Conservation (phyloP, 2,329 filamentous ascomycete genomes). For the Colletotrichum trifolii region DNA sequence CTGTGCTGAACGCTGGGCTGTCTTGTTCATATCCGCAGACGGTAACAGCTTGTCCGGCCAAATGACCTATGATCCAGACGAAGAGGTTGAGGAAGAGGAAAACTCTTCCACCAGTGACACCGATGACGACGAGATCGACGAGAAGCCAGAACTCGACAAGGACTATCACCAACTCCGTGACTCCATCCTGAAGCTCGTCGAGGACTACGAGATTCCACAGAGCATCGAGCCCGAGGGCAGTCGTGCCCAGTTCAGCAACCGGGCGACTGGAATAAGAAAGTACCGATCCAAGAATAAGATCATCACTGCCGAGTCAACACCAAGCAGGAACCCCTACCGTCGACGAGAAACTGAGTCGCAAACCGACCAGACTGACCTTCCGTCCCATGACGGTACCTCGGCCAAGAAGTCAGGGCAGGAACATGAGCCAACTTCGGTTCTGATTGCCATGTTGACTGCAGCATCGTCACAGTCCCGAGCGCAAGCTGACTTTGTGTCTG, state of each 20-base stretch:
- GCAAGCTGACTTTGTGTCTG: conserved; percentile 84
- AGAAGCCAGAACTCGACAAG: conserved; percentile 74
- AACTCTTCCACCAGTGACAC: conserved; percentile 69
- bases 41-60: conserved; percentile 76
- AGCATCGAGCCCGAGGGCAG: conserved; percentile 69
- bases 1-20: conserved; percentile 84
- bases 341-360: conserved; percentile 40
- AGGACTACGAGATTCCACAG: conserved; percentile 84
- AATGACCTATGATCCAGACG: conserved; percentile 78
- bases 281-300: conserved; percentile 70
- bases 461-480: conserved; percentile 82
- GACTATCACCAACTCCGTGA: conserved; percentile 85
- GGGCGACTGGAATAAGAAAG: conserved; percentile 70
- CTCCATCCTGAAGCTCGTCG: conserved; percentile 82
- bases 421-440: conserved; percentile 51
- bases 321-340: conserved; percentile 70
- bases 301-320: conserved; percentile 62
- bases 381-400: conserved; percentile 27
- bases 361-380: background rate
- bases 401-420: conserved; percentile 1
- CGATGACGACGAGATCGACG: conserved; percentile 71
- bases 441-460: conserved; percentile 80
- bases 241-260: conserved; percentile 76
- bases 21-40: conserved; percentile 81
- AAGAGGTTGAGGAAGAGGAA: conserved; percentile 72